Evolutionary conservation across 108 stramenopile genomes (phyloP), one percentile per base, ranked within the genome.

Genomic region (Pseudonitzschia pungens): DNA sequence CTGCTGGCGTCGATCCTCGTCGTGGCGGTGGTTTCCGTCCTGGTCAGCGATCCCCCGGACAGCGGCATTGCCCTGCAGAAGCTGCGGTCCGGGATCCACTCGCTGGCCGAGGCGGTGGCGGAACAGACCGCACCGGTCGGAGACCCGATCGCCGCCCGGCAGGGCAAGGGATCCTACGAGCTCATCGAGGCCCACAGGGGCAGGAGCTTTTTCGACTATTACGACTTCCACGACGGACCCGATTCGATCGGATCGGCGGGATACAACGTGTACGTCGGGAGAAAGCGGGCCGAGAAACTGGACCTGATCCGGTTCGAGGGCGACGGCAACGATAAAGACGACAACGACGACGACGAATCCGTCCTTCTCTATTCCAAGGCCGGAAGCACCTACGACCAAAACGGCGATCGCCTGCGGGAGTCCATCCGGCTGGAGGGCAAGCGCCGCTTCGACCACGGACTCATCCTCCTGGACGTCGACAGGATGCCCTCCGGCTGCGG

Each of bases 401-500:
- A 71, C 36, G 45, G 53, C 33, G 24, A 21, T 62, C 78, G 79
- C 18, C 82, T 84, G 10, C 84, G 90, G 26, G 75, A 84, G 54
- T 92, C 92, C 1, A 45, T 92, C 29, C 87, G 90, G 0, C 66
- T 92, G 54, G 92, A 92, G 71, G 90, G 90, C 22, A 87, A 79
- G 45, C 69, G 64, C 16, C 83, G 84, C 14, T 90, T 81, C 62
- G 69, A 91, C 42, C 71, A 83, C 29, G 92, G 92, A 50, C 72
- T 95, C 68, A 90, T 95, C 59, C 56, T 95, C 14, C 66, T 93
- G 40, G 87, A 91, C 78, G 80, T 96, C 1, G 68, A 76, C 3
- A 91, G 92, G 71, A 87, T 93, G 86, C 95, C 95, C 15, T 79
- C 87, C 5, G 95, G 95, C 29, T 96, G 95, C 73, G 95, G 92